Evolutionary conservation across 2,329 filamentous ascomycete species (phyloP), one percentile per base, ranked within the genome.

Genomic region (Fusarium bulbicola): DNA sequence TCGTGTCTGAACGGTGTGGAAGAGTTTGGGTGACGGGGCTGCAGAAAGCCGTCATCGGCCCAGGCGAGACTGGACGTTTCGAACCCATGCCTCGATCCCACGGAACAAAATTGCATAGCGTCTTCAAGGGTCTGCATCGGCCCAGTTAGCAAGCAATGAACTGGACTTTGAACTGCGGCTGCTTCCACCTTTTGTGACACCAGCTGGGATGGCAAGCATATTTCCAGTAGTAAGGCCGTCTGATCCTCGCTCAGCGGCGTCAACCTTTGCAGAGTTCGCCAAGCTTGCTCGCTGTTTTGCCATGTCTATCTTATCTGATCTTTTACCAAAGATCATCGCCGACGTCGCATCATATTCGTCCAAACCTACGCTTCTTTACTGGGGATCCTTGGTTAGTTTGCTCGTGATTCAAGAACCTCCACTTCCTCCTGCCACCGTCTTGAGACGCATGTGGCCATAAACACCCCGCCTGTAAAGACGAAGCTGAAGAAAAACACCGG

Each of bases 321-420:
- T 63, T 76, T 59, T 63, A 58, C 57, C 53, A 40, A 63, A 84
- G 85, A 87, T 88, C 85, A 86, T 74, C 84, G 68, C 74, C 72
- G 72, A 76, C 57, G 69, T 74, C 68, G 68, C 71, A 70, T 71
- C 67, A 71, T 66, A 46, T 68, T 65, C 56, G 54, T 54, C 67
- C 34, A 16, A 24, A 47, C 50, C 50, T 43, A 42, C 53, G 39
- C 60, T 63, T 59, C 49, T 42, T 54, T 40, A 56, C 62, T 72
- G 42, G 49, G 64, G 49, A 63, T 49, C 61, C 70, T 59, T 73
- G 70, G 39, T 57, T 62, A 71, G 70, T 45, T 62, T 59, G 28
- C 37, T 46, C 36, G 32, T 28, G 40, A 43, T 46, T 34, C 26
- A 57, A 28, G n/a, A 66, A 68, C 70, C 61, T 68, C 67, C 73